Conservation (phyloP, 2,329 filamentous ascomycete genomes). For the Fusarium torulosum region DNA sequence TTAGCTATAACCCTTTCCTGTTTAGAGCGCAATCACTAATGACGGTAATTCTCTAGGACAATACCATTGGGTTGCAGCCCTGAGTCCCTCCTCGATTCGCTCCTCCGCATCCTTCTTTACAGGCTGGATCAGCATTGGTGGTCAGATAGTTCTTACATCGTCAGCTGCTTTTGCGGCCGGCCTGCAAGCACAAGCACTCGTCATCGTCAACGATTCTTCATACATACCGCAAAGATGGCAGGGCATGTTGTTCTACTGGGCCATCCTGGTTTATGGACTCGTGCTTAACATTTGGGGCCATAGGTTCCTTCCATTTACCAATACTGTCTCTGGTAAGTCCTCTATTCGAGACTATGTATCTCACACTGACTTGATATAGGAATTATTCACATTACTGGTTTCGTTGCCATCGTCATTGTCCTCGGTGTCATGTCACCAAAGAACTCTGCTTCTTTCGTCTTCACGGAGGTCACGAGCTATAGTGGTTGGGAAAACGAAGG, state of each 20-base stretch:
- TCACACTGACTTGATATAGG: constrained; percentile 28
- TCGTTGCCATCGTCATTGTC: constrained; percentile 47
- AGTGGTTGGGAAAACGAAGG: constrained; percentile 52
- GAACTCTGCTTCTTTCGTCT: constrained; percentile 50
- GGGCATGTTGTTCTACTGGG: constrained; percentile 63
- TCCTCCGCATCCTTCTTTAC: constrained; percentile 21
- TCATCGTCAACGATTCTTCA: constrained; percentile 57
- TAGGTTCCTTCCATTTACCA: constrained; percentile 54
- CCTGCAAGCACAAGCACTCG: constrained; percentile 58
- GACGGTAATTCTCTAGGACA: constrained; percentile 10
- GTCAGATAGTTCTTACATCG: constrained; percentile 60
- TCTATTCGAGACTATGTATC: accelerated
- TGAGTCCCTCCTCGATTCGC: constrained; percentile 25
- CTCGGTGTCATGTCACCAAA: constrained; percentile 51
- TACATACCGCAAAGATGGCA: constrained; percentile 60
- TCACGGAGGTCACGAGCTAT: constrained; percentile 50
- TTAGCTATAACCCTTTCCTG: background rate
- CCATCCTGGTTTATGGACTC: constrained; percentile 54
- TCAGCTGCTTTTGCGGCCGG: constrained; percentile 62
- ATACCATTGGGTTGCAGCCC: constrained; percentile 43
- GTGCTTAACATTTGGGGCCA: constrained; percentile 59
- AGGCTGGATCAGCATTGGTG: constrained; percentile 56
- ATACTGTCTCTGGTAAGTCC: constrained; percentile 42
- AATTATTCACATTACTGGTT: constrained; percentile 47
- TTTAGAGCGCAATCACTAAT: background rate